phyloP scores from a whole-genome alignment of 352 stramenopile genomes.

The Pythium brassicae region DNA sequence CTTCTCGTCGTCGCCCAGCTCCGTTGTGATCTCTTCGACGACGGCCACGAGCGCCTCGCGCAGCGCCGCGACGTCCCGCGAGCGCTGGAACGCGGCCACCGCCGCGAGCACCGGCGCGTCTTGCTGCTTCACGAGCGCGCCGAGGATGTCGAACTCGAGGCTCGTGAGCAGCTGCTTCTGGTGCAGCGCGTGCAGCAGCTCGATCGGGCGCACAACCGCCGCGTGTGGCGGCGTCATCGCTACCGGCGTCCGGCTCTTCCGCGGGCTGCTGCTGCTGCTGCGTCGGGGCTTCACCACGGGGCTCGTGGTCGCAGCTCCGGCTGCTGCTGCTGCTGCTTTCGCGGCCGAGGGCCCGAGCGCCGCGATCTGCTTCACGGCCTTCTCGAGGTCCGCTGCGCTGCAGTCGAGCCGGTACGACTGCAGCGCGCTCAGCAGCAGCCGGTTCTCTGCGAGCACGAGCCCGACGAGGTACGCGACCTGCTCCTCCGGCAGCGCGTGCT shows the following conservation, averaged over 20 bases:
- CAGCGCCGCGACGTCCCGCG: conserved; percentile 23
- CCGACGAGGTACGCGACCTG: conserved; percentile 39
- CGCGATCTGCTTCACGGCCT: conserved; percentile 45
- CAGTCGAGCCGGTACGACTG: conserved; percentile 46
- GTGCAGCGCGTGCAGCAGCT: conserved; percentile 43
- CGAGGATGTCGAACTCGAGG: conserved; percentile 52
- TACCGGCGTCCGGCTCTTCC: conserved; percentile 14
- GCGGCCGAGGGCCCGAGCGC: conserved; percentile 19
- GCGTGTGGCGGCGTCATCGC: conserved; percentile 4
- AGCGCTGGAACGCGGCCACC: conserved; percentile 38
- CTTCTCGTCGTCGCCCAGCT: conserved; percentile 65
- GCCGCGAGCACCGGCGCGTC: conserved; percentile 44
- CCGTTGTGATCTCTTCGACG: conserved; percentile 61
- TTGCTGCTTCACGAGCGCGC: conserved; percentile 51
- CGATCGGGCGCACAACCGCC: conserved; percentile 21
- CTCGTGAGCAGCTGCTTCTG: conserved; percentile 60
- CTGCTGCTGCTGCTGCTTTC: too few relatives aligned
- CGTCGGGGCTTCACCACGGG: not conserved
- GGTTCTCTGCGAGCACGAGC: conserved; percentile 44
- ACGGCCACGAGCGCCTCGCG: conserved; percentile 46
- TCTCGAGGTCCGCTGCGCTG: conserved; percentile 43
- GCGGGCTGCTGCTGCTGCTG: conserved; percentile 9
- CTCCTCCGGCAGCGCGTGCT: conserved; percentile 55
- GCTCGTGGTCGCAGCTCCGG: not conserved
- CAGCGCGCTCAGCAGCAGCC: conserved; percentile 47